Base-by-base conservation (phyloP, 73 alveolate genomes). In the Stentor coeruleus region DNA sequence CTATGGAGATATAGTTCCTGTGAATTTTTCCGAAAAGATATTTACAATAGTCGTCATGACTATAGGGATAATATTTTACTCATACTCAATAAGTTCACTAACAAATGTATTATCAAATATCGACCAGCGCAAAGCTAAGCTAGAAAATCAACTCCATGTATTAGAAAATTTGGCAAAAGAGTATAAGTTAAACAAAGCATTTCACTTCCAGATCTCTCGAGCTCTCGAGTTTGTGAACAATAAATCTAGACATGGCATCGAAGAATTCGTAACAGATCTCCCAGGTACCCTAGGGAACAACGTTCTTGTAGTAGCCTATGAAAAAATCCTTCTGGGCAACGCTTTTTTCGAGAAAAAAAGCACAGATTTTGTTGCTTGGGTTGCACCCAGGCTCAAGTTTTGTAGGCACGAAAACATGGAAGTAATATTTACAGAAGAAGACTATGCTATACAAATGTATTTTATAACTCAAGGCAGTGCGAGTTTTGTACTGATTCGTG, bases 371-470 rank as follows among this genome's bases (percentile, higher is more conserved):
- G 88, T 93, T 20, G 98, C 97, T 3, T 83, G 85, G 58, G 95
- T 93, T 0, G 97, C 96, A 3, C 97, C 98, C 0, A 59, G 88
- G 58, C 92, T 95, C 55, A 95, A 86, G 66, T 93, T 95, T 0
- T 91, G 82, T 31, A 90, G 89, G 81, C 85, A 88, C 49, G 88
- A 91, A 11, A 88, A 84, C 86, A 89, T 84, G 28, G 95, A 95
- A 59, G 87, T 85, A 81, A 83, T 95, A 66, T 95, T 89, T 84
- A 83, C 84, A 81, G 96, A 85, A 38, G 97, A 92, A 72, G 99
- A 95, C 77, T 89, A 88, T 81, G 91, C 94, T 31, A 93, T 87
- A 80, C 96, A 95, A 74, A 92, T 95, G 84, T 95, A 92, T 90
- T 95, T 95, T 77, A 82, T 91, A 39, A 87, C 89, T 28, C 82